Evolutionary conservation across 164 flowering plant genomes (phyloP).

Genomic region (Vitis vinifera): ASM3070453v1 NC_081813.1:7132001-7132500

Average conservation of each 20-base stretch:
- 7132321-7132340: no score
- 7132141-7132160: no score
- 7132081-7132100: no score
- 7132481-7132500: conserved; percentile 84
- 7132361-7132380: conserved; percentile 9
- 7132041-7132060: no score
- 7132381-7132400: conserved; percentile 82
- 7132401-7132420: conserved; percentile 76
- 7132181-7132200: not conserved
- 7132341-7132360: no score
- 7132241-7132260: not conserved
- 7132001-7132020: no score
- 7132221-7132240: not conserved
- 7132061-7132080: no score
- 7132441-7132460: conserved; percentile 87
- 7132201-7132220: not conserved
- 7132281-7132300: not conserved
- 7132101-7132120: no score
- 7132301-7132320: no score
- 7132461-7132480: conserved; percentile 91
- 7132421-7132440: conserved; percentile 94
- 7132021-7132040: no score
- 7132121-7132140: no score
- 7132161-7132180: no score
- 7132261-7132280: not conserved